These are phyloP conservation scores for Citrus medica DNA, from an alignment of 345 rosid species.

Conservation along the genomic window DNA sequence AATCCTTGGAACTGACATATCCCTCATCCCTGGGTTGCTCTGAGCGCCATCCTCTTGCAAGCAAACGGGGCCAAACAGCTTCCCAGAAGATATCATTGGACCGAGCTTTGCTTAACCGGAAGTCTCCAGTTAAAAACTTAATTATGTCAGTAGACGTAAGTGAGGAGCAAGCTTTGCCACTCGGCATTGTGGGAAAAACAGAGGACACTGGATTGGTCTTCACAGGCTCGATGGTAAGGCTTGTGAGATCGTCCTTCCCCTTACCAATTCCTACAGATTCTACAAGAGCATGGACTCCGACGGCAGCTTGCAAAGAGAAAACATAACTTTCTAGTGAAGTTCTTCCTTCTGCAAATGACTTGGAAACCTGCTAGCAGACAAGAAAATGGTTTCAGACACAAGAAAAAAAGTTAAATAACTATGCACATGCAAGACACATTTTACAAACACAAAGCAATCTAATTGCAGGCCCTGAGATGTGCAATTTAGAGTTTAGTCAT, in stretches of 20 bases:
- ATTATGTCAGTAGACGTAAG: slow-evolving; percentile 56
- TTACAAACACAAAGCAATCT: background rate
- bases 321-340: slow-evolving; percentile 44
- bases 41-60: slow-evolving; percentile 80
- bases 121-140: slow-evolving; percentile 47
- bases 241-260: slow-evolving; percentile 66
- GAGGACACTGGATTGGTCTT: slow-evolving; percentile 39
- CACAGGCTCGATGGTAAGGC: slow-evolving; percentile 38
- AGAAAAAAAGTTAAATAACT: background rate
- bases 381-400: background rate
- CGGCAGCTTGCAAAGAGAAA: slow-evolving; percentile 34
- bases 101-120: slow-evolving; percentile 72
- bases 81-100: slow-evolving; percentile 77
- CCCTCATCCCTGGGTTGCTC: slow-evolving; percentile 55
- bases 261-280: slow-evolving; percentile 71
- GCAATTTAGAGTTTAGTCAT: background rate
- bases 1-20: slow-evolving; percentile 36
- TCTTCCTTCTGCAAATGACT: slow-evolving; percentile 55
- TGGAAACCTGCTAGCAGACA: slow-evolving; percentile 47
- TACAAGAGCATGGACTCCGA: slow-evolving; percentile 49
- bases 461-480: background rate
- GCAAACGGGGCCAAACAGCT: slow-evolving; percentile 81
- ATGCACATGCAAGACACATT: background rate
- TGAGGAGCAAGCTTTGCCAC: slow-evolving; percentile 45
- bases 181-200: slow-evolving; percentile 30